A percentile compares a stretch with the other conserved stretches of the same genome.
Conservation (phyloP, 2,329 filamentous ascomycete genomes). For the Zymoseptoria ardabiliae region DNA sequence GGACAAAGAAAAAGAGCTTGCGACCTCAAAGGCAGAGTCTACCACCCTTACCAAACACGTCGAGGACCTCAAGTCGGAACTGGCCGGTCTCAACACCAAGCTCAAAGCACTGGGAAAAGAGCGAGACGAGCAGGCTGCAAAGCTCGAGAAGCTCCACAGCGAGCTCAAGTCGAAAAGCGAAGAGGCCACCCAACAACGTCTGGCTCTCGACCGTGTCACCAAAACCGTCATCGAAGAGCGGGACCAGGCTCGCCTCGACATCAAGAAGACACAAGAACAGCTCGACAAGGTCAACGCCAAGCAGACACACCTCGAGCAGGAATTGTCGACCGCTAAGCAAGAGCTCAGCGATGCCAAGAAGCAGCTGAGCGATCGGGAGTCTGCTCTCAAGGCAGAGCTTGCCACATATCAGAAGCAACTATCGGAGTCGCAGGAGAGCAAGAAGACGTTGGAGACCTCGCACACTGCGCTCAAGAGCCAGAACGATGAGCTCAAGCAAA, state of each 20-base stretch:
- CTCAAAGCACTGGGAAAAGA: constrained; percentile 4
- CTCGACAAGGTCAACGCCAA: constrained; percentile 5
- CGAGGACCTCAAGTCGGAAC: constrained; percentile 3
- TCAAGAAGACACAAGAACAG: constrained; percentile 10
- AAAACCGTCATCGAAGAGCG: constrained; percentile 18
- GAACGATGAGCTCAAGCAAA: constrained; percentile 9
- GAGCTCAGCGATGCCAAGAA: constrained; percentile 10
- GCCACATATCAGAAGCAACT: constrained; percentile 10
- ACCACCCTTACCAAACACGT: constrained; percentile 3
- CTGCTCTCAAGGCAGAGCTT: constrained; percentile 9
- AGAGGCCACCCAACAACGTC: constrained; percentile 5
- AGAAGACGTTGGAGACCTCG: constrained; percentile 6
- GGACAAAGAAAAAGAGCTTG: constrained; percentile 12
- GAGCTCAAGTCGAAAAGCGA: constrained; percentile 1
- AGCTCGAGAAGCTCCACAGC: constrained; percentile 3
- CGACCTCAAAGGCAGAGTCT: background rate
- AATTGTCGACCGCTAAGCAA: constrained; percentile 8
- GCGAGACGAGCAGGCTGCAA: background rate
- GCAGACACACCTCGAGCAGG: constrained; percentile 9
- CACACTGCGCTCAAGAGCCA: constrained; percentile 8
- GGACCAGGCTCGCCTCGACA: constrained; percentile 17
- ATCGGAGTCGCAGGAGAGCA: constrained; percentile 6
- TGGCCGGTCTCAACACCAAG: constrained; percentile 3
- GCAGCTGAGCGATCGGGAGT: constrained; percentile 7
- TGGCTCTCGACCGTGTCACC: constrained; percentile 15